A percentile compares a stretch with the other conserved stretches of the same genome.
Evolutionary conservation across 129 eudicot genomes (phyloP).

Genomic region (Helianthus tuberosus): DNA sequence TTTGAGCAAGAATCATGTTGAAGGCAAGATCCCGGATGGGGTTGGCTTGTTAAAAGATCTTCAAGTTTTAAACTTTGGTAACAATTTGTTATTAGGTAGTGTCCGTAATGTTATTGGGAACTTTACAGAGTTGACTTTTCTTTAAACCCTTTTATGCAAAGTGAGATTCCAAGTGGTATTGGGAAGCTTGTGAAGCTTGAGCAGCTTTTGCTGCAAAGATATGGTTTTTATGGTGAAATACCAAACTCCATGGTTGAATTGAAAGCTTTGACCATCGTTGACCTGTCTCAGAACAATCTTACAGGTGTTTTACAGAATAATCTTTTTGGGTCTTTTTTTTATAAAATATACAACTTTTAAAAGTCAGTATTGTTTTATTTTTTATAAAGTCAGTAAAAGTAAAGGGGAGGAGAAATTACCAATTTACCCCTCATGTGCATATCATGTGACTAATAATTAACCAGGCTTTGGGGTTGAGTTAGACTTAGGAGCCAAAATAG

Average conservation of each 20-base stretch:
- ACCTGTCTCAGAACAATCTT: constrained; percentile 85
- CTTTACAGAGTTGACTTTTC: constrained; percentile 66
- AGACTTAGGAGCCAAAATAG: too few species aligned
- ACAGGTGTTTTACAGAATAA: constrained; percentile 76
- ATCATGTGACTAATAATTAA: too few species aligned
- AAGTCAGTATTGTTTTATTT: too few species aligned
- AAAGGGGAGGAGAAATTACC: too few species aligned
- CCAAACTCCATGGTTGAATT: constrained; percentile 58
- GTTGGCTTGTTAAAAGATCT: constrained; percentile 64
- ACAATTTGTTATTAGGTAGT: constrained; percentile 76
- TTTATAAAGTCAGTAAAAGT: too few species aligned
- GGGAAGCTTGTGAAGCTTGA: constrained; percentile 68
- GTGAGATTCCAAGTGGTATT: constrained; percentile 68
- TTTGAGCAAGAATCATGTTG: constrained; percentile 78
- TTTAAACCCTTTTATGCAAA: constrained; percentile 69
- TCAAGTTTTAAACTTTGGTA: constrained; percentile 69
- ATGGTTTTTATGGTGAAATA: constrained; percentile 79
- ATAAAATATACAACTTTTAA: too few species aligned
- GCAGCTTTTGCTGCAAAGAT: constrained; percentile 68
- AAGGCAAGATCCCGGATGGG: constrained; percentile 81
- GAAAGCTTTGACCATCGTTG: constrained; percentile 50
- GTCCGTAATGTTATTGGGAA: constrained; percentile 69
- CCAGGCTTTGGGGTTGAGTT: too few species aligned
- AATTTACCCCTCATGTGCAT: too few species aligned
- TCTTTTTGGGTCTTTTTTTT: constrained; percentile 71